Conservation (phyloP, 2,329 filamentous ascomycete genomes). For the Xylariaceae sp. region DNA sequence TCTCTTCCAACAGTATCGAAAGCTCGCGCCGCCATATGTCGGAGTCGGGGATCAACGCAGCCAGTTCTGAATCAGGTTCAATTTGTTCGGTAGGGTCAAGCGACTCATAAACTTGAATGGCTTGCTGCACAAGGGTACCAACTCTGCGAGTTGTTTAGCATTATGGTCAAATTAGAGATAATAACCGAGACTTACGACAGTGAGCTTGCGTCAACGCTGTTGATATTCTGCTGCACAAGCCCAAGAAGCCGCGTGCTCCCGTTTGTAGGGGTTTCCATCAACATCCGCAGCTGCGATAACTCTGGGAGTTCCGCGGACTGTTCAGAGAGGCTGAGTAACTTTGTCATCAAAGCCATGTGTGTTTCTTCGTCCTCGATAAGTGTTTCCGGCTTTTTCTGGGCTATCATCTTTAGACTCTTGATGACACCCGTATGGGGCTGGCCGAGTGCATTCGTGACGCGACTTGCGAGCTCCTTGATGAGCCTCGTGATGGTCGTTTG, state of each 20-base stretch:
- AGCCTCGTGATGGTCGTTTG: constrained; percentile 27
- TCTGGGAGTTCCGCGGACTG: constrained; percentile 31
- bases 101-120: constrained; percentile 29
- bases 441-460: constrained; percentile 12
- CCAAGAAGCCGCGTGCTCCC: constrained; percentile 37
- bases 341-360: constrained; percentile 44
- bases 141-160: constrained; percentile 30
- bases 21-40: constrained; percentile 61
- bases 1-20: constrained; percentile 40
- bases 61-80: constrained; percentile 5
- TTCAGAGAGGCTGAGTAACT: constrained; percentile 48
- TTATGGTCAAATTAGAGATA: neutral
- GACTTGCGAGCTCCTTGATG: constrained; percentile 23
- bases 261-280: constrained; percentile 37
- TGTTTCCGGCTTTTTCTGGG: constrained; percentile 35
- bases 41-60: constrained; percentile 51
- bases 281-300: constrained; percentile 33
- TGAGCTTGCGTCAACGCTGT: constrained; percentile 39
- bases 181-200: constrained; percentile 34
- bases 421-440: constrained; percentile 26
- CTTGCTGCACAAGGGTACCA: constrained; percentile 45
- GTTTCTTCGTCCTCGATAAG: constrained; percentile 36
- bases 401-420: constrained; percentile 40
- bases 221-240: constrained; percentile 49
- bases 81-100: constrained; percentile 28